Percentiles rank a stretch among this genome's conserved stretches.
phyloP scores from a whole-genome alignment of 1,284 basidiomycete species.

The Lentinus polychrous region DNA sequence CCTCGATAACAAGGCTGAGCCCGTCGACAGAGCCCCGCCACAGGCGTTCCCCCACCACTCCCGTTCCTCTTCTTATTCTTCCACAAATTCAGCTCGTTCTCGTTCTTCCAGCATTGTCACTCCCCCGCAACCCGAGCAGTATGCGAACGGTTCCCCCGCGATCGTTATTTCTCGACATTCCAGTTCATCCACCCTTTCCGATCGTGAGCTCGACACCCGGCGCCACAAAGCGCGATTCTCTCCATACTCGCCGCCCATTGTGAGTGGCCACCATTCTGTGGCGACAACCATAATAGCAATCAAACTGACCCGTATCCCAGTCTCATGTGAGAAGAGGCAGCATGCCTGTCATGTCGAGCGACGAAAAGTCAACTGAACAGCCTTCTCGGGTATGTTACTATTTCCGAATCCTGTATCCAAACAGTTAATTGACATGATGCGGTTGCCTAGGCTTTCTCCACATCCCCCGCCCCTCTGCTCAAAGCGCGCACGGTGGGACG shows the following conservation, averaged over 20 bases:
- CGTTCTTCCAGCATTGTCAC: constrained; percentile 21
- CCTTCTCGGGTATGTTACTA: constrained; percentile 23
- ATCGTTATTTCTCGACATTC: constrained; percentile 27
- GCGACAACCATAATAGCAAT: constrained; percentile 1
- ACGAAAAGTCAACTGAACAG: constrained; percentile 17
- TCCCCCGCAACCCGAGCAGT: constrained; percentile 17
- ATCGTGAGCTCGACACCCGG: constrained; percentile 20
- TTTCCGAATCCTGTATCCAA: not conserved
- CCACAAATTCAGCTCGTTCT: constrained; percentile 26
- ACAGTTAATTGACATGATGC: constrained; percentile 3
- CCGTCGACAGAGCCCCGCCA: constrained; percentile 22
- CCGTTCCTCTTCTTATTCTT: constrained; percentile 33
- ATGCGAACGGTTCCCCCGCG: constrained; percentile 13
- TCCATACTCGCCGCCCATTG: constrained; percentile 52
- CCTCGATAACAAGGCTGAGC: constrained; percentile 37
- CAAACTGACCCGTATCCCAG: constrained; percentile 9
- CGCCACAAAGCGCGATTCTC: constrained; percentile 43
- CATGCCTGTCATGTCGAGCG: constrained; percentile 23
- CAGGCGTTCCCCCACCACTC: constrained; percentile 20
- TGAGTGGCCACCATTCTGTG: constrained; percentile 29
- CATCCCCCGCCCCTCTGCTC: constrained; percentile 41
- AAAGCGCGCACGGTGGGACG: constrained; percentile 15
- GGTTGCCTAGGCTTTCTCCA: constrained; percentile 28
- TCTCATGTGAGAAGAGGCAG: constrained; percentile 29
- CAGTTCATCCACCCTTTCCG: constrained; percentile 9